Percentiles rank a stretch among this genome's conserved stretches.
These are phyloP conservation scores for Jasminum sambac DNA, from an alignment of 257 asterid species.

Conservation along the genomic window DNA sequence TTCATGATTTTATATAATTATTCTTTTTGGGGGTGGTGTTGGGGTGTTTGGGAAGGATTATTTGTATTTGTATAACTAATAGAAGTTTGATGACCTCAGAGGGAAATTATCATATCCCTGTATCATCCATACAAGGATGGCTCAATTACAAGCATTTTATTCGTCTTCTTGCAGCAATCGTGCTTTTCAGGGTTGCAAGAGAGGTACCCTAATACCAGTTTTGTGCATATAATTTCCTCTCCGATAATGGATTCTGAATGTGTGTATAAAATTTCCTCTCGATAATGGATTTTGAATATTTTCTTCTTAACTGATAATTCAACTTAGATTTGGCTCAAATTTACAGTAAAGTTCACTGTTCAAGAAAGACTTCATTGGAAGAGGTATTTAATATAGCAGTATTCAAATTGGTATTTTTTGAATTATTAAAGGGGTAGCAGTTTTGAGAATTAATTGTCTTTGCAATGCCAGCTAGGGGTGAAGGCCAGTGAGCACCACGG, in stretches of 20 bases:
- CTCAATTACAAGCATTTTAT: conserved; percentile 54
- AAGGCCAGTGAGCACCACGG: conserved; percentile 61
- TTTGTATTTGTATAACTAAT: not conserved
- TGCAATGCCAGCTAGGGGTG: conserved; percentile 51
- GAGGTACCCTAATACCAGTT: conserved; percentile 35
- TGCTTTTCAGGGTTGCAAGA: conserved; percentile 34
- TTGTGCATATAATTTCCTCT: not conserved
- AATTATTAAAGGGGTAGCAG: not conserved
- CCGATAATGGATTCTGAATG: not conserved
- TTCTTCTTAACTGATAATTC: not conserved
- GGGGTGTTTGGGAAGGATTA: too few species aligned
- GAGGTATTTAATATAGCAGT: conserved; percentile 35
- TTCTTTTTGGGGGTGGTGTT: too few species aligned
- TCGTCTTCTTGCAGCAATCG: conserved; percentile 50
- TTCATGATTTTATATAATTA: not conserved
- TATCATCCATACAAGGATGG: conserved; percentile 37
- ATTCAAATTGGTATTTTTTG: not conserved
- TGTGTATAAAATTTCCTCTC: not conserved
- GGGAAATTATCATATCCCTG: not conserved
- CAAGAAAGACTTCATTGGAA: conserved; percentile 32
- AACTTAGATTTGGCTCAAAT: conserved; percentile 33
- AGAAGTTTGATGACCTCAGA: conserved; percentile 14
- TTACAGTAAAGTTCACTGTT: conserved; percentile 23
- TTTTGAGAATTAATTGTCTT: conserved; percentile 1
- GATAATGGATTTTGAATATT: not conserved